Evolutionary conservation across 257 asterid genomes (phyloP), one percentile per base, ranked within the genome.

Genomic region (Gynochthodes officinalis): DNA sequence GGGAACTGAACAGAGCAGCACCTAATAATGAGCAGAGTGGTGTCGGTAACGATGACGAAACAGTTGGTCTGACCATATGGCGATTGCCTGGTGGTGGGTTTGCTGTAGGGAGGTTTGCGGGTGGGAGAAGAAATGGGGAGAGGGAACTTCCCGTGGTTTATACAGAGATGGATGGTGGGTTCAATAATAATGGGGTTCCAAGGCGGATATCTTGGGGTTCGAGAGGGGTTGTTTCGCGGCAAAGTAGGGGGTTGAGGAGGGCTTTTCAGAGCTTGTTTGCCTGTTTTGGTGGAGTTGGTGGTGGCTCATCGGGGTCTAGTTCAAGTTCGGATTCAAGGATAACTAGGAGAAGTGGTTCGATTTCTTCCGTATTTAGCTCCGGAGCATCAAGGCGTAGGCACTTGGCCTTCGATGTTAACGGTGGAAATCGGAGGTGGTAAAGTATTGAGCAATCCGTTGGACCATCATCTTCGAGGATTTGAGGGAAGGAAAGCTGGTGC

Each of bases 231-330:
- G 87, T 79, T n/a, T 78, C 95, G 0, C 78, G 86, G 81, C 81
- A 81, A 48, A 81, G 83, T 58, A 82, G 91, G 21, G 96, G 96
- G 27, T 54, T 92, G 58, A 88, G 94, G 81, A 82, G 96, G 72
- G 62, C 84, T 50, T 70, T 90, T 46, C 86, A 71, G 55, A 73
- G 77, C 69, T 67, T 88, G 75, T 88, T 92, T 63, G 79, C 91
- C 21, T 92, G 96, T 73, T 90, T 92, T 54, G 67, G 74, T 8
- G 66, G 25, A 15, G 65, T 18, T 60, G 12, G 74, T 15, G 74
- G 32, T 64, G 80, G 78, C 12, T 67, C 86, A 6, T 74, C 88
- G 0, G 66, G 64, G 28, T 84, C 91, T 40, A 83, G 82, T 60
- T 75, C 92, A 25, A 88, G 96, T 64, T 76, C 78, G 3, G 89